These are phyloP conservation scores for Suhomyces choctaworum DNA, from an alignment of 1,139 yeast genomes.

Conservation along the genomic window DNA sequence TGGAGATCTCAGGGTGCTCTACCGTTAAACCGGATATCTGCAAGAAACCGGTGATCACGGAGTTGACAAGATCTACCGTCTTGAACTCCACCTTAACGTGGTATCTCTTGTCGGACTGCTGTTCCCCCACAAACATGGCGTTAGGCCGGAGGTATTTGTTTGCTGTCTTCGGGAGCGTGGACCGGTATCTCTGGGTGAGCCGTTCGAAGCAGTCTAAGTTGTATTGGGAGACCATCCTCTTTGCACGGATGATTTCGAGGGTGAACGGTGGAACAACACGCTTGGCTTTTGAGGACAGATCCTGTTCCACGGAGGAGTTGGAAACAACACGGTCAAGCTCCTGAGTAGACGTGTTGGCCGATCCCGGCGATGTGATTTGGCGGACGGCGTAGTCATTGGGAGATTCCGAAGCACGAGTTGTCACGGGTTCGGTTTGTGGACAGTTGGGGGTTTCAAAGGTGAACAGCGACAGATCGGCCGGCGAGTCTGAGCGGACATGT, in stretches of 20 bases:
- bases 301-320: not conserved
- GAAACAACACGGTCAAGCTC: not conserved
- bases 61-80: constrained; percentile 61
- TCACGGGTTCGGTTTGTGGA: constrained; percentile 1
- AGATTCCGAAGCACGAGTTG: not conserved
- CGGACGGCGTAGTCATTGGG: no score
- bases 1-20: constrained; percentile 73
- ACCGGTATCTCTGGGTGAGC: not conserved
- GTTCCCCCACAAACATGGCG: constrained; percentile 65
- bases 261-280: constrained; percentile 1
- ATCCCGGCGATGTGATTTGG: no score
- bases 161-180: constrained; percentile 15
- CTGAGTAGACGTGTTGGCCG: no score
- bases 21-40: constrained; percentile 80
- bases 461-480: constrained; percentile 2
- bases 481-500: constrained; percentile 2
- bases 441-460: constrained; percentile 7
- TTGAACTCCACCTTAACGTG: constrained; percentile 73
- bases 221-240: constrained; percentile 3
- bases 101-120: constrained; percentile 69
- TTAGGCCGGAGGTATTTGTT: constrained; percentile 59
- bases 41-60: constrained; percentile 72
- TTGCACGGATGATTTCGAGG: constrained; percentile 2
- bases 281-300: no score
- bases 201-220: constrained; percentile 1